Evolutionary conservation across 2,329 filamentous ascomycete species (phyloP).

Genomic region (Sporothrix luriei): DNA sequence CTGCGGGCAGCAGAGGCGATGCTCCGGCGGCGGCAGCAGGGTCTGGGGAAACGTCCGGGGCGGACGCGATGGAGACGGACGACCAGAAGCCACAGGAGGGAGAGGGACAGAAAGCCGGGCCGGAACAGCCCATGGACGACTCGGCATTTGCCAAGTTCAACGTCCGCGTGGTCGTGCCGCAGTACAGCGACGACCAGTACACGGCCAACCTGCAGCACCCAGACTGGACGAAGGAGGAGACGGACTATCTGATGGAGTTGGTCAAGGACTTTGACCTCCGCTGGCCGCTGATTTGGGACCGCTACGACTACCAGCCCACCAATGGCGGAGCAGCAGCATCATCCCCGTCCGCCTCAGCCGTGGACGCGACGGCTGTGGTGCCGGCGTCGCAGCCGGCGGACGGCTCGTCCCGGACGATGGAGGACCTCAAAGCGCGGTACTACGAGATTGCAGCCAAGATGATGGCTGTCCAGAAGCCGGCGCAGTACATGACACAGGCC

Average conservation of each 20-base stretch:
- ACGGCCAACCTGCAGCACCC: conserved; percentile 69
- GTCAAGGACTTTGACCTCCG: conserved; percentile 80
- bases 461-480: conserved; percentile 77
- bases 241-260: conserved; percentile 80
- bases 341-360: background rate
- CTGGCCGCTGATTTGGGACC: conserved; percentile 90
- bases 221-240: conserved; percentile 91
- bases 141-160: conserved; percentile 84
- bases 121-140: conserved; percentile 52
- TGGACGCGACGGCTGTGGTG: conserved; percentile 53
- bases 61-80: background rate
- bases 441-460: conserved; percentile 83
- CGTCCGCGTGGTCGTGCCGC: conserved; percentile 73
- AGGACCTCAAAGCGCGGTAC: conserved; percentile 89
- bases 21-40: background rate
- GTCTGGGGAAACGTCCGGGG: background rate
- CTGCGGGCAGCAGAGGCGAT: conserved; percentile 37
- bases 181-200: conserved; percentile 88
- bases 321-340: conserved; percentile 49
- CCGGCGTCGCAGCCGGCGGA: conserved; percentile 49
- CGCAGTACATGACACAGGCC: conserved; percentile 81
- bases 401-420: conserved; percentile 63
- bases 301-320: conserved; percentile 72
- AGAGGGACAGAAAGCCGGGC: background rate
- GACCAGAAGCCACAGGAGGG: conserved; percentile 12